Evolutionary conservation across 176 grass and related monocot species (phyloP), one percentile per base, ranked within the genome.

Genomic region (Luzula sylvatica): DNA sequence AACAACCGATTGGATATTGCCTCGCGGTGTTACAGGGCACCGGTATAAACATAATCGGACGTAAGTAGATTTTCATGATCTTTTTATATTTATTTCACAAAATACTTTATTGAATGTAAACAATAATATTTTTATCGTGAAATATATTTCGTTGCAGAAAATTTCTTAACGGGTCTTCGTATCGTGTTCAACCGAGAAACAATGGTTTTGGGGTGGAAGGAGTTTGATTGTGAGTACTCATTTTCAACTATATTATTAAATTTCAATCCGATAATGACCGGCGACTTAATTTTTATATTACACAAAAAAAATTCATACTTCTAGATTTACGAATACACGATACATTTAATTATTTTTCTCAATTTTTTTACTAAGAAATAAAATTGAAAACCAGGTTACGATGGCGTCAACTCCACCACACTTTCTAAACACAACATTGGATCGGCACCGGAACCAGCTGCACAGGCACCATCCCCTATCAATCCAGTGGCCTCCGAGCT

Each of bases 201-300:
- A 28, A 28, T 65, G 41, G 27, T 70, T 22, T 52, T 78, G 17
- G 67, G 75, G 2, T 78, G 75, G 75, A 46, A 78, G 67, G 23
- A 52, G 16, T 78, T 58, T 15, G 51, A 78, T 38, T 78, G 75
- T 78, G 49, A 78, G 75, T 71, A 71, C 32, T 43, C 28, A 35
- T 2, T 9, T 35, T 35, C 9, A 9, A 35, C 30, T 35, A 0
- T 7, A 35, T 35, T 35, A 46, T 29, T 64, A 26, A 3, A 35
- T 15, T 30, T 30, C 35, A 23, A n/a, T 23, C 20, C 11, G 5
- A 17, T 5, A n/a, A n/a, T n/a, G n/a, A n/a, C n/a, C n/a, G n/a
- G n/a, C n/a, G n/a, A n/a, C n/a, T n/a, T n/a, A n/a, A n/a, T n/a
- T n/a, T n/a, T n/a, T n/a, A n/a, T n/a, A n/a, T 26, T 47, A 45